phyloP scores from a whole-genome alignment of 306 rosid species.

The Leucaena leucocephala region DNA sequence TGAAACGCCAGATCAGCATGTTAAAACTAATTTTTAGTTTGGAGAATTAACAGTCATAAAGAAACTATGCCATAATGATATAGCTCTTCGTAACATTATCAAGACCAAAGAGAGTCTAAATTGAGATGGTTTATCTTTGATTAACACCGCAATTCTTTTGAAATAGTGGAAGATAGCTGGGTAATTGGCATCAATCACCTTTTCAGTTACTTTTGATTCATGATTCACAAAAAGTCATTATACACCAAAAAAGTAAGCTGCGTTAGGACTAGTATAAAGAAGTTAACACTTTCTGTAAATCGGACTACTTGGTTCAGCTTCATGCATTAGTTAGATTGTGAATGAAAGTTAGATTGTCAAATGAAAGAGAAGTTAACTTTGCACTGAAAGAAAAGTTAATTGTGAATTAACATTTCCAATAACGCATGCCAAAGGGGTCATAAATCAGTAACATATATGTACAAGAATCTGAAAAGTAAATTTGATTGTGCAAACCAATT shows the following conservation, averaged over 20 bases:
- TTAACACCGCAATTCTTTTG: not conserved
- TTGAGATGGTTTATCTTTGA: constrained; percentile 20
- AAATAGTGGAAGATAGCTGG: not conserved
- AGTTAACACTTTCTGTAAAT: constrained; percentile 4
- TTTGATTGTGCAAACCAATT: not conserved
- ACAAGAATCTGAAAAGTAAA: constrained; percentile 13
- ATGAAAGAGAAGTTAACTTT: not conserved
- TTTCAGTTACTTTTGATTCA: not conserved
- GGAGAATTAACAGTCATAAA: constrained; percentile 25
- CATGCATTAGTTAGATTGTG: not conserved
- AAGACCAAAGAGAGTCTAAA: not conserved
- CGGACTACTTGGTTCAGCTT: constrained; percentile 13
- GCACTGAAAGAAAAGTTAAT: not conserved
- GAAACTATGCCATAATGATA: not conserved
- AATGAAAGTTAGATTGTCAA: not conserved
- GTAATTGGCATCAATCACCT: not conserved
- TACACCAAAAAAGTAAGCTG: not conserved
- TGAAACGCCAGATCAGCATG: constrained; percentile 47
- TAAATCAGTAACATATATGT: not conserved
- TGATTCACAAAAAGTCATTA: constrained; percentile 6
- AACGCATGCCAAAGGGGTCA: not conserved
- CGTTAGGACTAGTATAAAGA: not conserved
- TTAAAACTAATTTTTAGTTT: constrained; percentile 21
- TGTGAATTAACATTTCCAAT: not conserved
- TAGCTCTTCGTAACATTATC: not conserved